phyloP scores from a whole-genome alignment of 305 asterid species.

The Striga hermonthica region DNA sequence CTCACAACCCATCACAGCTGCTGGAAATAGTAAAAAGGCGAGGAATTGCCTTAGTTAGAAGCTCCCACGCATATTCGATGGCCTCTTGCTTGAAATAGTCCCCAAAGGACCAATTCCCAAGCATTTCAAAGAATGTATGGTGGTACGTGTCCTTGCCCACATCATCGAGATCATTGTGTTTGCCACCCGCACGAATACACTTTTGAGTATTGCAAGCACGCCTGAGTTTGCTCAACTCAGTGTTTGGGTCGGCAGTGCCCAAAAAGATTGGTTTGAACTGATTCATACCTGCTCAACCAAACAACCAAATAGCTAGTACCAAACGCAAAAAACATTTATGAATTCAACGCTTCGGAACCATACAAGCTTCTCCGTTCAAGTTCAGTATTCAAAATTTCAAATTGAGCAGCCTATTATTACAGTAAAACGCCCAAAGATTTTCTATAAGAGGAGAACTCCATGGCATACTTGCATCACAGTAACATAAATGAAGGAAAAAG shows the following conservation, averaged over 20 bases:
- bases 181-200: conserved; percentile 98
- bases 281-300: conserved; percentile 71
- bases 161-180: conserved; percentile 95
- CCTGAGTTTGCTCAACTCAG: conserved; percentile 69
- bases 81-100: conserved; percentile 90
- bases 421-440: not conserved
- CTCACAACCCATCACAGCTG: conserved; percentile 2
- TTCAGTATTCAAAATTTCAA: conserved; percentile 2
- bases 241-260: conserved; percentile 88
- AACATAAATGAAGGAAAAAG: not conserved
- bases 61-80: conserved; percentile 93
- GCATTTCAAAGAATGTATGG: conserved; percentile 98
- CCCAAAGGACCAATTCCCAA: conserved; percentile 98
- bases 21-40: conserved; percentile 20
- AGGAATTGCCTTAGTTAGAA: conserved; percentile 67
- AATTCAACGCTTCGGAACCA: not conserved
- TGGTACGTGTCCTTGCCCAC: conserved; percentile 99
- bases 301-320: conserved; percentile 18
- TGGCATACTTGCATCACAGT: not conserved
- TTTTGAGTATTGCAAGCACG: conserved; percentile 98
- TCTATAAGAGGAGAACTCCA: not conserved
- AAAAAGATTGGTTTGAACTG: conserved; percentile 93
- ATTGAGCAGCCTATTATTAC: conserved; percentile 3
- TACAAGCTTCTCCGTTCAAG: conserved; percentile 5
- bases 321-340: conserved; percentile 11